Conservation (phyloP, 148 eudicot species). For the Vaccinium darrowii region DNA sequence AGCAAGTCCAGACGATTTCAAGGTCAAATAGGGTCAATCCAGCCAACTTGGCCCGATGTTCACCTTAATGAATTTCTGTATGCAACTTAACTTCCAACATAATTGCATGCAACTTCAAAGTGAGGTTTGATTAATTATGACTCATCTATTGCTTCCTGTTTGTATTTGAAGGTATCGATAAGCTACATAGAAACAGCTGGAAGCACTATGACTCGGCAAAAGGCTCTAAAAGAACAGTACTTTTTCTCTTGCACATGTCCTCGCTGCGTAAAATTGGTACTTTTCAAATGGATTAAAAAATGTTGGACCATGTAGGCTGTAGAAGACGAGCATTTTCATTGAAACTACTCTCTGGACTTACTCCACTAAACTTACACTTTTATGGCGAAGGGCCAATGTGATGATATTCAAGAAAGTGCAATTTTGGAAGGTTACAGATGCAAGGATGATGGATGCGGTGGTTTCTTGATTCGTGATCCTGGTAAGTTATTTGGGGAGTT, state of each 20-base stretch:
- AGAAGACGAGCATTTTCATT: background rate
- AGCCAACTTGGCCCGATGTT: background rate
- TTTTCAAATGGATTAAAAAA: background rate
- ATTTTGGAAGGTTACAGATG: slow-evolving; percentile 88
- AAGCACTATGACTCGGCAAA: slow-evolving; percentile 81
- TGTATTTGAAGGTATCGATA: slow-evolving; percentile 57
- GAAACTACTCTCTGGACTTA: background rate
- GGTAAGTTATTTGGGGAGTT: slow-evolving; percentile 37
- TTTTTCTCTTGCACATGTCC: slow-evolving; percentile 75
- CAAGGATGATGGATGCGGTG: slow-evolving; percentile 51
- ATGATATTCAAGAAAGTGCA: slow-evolving; percentile 88
- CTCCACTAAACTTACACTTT: slow-evolving; percentile 14
- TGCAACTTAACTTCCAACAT: background rate
- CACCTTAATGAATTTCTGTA: background rate
- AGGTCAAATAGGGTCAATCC: no score
- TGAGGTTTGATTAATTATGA: background rate
- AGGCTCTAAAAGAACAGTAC: slow-evolving; percentile 81
- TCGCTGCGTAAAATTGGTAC: slow-evolving; percentile 74
- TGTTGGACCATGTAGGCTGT: background rate
- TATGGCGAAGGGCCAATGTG: slow-evolving; percentile 59
- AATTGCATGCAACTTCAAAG: slow-evolving; percentile 2
- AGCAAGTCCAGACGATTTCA: no score
- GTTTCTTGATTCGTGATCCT: slow-evolving; percentile 73
- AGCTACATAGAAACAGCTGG: slow-evolving; percentile 97
- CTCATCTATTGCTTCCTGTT: background rate